Evolutionary conservation across 1,139 yeast species (phyloP), one percentile per base, ranked within the genome.

Genomic region (Eremothecium gossypii): DNA sequence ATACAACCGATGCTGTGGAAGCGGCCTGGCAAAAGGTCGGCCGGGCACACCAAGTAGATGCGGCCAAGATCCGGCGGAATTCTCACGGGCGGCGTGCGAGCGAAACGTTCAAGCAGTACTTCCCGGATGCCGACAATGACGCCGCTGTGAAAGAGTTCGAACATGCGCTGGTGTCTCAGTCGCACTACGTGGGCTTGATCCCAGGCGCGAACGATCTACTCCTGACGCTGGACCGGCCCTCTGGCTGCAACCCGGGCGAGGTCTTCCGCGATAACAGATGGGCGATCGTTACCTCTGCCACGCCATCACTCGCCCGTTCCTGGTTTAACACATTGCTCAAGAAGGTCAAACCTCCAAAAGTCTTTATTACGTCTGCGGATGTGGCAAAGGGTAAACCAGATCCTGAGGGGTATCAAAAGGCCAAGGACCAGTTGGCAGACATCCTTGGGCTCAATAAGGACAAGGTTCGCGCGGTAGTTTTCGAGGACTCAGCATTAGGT

Each of bases 401-500:
- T 61, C 91, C 91, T 9, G 75, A 76, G 67, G 89, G 89, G 41
- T 83, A 81, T 68, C 69, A 68, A 2, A 50, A 44, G 40, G 65
- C 63, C 23, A 41, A 49, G 9, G 47, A 48, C 54, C 55, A 64
- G 45, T 83, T 85, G 44, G 72, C 81, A 62, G 62, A 71, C 52
- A 60, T 70, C 41, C 72, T 78, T 56, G 74, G 74, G 17, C 69
- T 68, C 53, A 66, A 68, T 45, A 53, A 57, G 40, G 48, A 51
- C 20, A 49, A 55, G 5, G 46, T 57, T 45, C 63, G 67, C 50
- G 71, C 70, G 50, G 79, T 81, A 28, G 89, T 83, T n/a, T 82
- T 82, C 58, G 91, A 82, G 67, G 91, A 82, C 60, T 87, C 89
- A 38, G 87, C 87, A 36, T 86, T 85, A 37, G 91, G 91, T 53